These are phyloP conservation scores for Grigorovia humatica DNA, from an alignment of 805 yeast genomes.

Conservation along the genomic window DNA sequence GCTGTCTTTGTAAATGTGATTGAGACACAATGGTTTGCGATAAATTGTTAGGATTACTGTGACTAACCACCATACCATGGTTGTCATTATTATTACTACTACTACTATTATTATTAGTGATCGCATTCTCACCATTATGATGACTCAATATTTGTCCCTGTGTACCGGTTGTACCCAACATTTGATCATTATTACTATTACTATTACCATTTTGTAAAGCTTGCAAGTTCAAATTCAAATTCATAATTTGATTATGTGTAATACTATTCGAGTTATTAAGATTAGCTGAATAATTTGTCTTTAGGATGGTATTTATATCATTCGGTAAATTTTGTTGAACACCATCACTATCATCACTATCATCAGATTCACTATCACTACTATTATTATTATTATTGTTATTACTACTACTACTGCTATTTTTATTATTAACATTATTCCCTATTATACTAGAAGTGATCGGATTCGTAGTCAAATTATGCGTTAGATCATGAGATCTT, in stretches of 20 bases:
- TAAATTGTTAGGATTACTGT: no score
- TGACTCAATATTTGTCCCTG: no score
- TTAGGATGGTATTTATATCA: neutral
- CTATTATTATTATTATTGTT: slow-evolving; percentile 4
- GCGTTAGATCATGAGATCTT: neutral
- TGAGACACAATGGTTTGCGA: neutral
- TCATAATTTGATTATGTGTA: neutral
- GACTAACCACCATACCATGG: no score
- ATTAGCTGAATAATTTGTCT: slow-evolving; percentile 1
- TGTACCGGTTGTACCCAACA: no score
- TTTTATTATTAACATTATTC: neutral
- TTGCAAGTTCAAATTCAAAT: neutral
- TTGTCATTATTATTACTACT: neutral
- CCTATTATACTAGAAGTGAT: neutral
- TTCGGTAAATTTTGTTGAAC: slow-evolving; percentile 40
- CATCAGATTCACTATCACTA: slow-evolving; percentile 20
- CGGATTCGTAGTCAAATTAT: neutral
- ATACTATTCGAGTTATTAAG: neutral
- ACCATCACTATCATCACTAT: slow-evolving; percentile 24
- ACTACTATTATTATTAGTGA: neutral
- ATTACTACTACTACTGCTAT: slow-evolving; percentile 5
- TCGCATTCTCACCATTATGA: no score
- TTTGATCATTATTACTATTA: neutral
- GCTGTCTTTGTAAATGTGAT: neutral
- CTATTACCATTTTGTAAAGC: neutral